Evolutionary conservation across 306 rosid species (phyloP), one percentile per base, ranked within the genome.

Genomic region (Bauhinia variegata): DNA sequence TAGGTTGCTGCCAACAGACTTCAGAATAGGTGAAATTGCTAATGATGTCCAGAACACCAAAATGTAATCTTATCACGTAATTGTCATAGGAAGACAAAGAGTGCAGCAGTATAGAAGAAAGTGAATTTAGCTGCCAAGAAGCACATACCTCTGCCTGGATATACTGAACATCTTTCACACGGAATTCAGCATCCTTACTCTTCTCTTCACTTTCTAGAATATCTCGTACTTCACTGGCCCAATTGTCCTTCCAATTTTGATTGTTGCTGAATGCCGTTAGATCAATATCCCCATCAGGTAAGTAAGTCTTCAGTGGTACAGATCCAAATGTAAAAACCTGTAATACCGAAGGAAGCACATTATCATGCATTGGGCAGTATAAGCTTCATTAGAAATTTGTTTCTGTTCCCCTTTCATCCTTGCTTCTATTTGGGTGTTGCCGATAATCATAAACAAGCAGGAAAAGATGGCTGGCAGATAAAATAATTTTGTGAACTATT

Each of bases 261-360:
- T 68, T 67, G 49, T 65, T 46, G 67, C 89, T 60, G 66, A 92
- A 89, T 64, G 75, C 79, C 14, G 92, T 80, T 32, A 92, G 74
- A 81, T 92, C 96, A 78, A 92, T 87, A 64, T 92, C 97, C 28
- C 96, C 97, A 83, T 92, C 92, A 38, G 95, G 92, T 78, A 92
- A 75, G 83, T 92, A 89, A 10, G 97, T 92, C 79, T 89, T 92
- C 58, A 89, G 76, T 11, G 97, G 96, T 31, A 89, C 92, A 11
- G 97, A 92, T 59, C 97, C 97, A 85, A 83, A 80, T 56, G 78
- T 38, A 62, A 89, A 85, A 30, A 85, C 87, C 96, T 91, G 82
- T 34, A 15, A 7, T 47, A 51, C 61, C 46, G 71, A 51, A 50
- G 54, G 41, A 65, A 63, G 17, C 28, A 73, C 33, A 17, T 32